Base-by-base conservation (phyloP, 768 basidiomycete genomes). In the Leucosporidium yakuticum region DNA sequence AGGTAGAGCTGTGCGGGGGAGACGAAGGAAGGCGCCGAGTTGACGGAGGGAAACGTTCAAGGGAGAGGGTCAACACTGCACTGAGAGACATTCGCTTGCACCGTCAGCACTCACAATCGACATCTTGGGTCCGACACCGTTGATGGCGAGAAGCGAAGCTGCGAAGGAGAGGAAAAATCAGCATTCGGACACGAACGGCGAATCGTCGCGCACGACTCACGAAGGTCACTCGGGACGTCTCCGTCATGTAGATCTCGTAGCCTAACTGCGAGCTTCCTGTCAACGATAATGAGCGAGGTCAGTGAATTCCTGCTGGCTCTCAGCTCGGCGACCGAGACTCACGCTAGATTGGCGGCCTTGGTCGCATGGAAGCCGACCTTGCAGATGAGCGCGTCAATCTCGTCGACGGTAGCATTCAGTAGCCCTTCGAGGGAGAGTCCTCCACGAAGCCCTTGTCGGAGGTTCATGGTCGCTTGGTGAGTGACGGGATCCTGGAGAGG, bases 71-170 rank as follows among this genome's bases (percentile, higher is more conserved):
- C 34, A 31, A 12, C 15, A 84, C 72, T 92, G 91, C 4, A 95
- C 81, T 2, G 86, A 81, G 47, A 96, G 78, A n/a, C n/a, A n/a
- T n/a, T n/a, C n/a, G n/a, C n/a, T n/a, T n/a, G n/a, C n/a, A n/a
- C n/a, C n/a, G n/a, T n/a, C n/a, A n/a, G n/a, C 2, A 39, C 36
- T 21, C 17, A 60, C 44, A 79, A 90, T 95, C 1, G 91, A 91
- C 92, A 98, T 96, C 78, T 99, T 98, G 0, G 93, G 95, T 0
- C 95, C 95, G 0, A 97, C 93, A 0, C 95, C 95, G 2, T 87
- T 86, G 19, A 98, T 79, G 7, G 88, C 88, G 73, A 91, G 90
- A 14, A 99, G 81, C 50, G 90, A 90, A 48, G 92, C 92, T 4
- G 59, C 4, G 9, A 0, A 39, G 36, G n/a, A 2, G 14, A 51